Evolutionary conservation across 2,329 filamentous ascomycete species (phyloP).

Genomic region (Diaporthe sp.): DNA sequence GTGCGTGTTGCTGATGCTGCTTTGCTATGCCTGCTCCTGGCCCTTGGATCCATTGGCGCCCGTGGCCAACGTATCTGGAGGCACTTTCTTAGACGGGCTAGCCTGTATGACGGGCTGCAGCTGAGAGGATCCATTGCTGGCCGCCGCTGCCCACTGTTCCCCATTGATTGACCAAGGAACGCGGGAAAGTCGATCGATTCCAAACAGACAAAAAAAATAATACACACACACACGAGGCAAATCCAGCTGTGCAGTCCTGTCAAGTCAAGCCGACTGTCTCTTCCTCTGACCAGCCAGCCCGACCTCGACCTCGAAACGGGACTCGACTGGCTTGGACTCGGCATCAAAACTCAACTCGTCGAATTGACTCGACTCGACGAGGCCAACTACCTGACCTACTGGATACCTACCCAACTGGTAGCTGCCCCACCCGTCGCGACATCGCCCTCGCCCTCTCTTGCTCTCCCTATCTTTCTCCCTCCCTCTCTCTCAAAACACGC

Average conservation of each 20-base stretch:
- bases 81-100: constrained; percentile 33
- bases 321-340: constrained; percentile 17
- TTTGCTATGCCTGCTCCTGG: background rate
- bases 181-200: constrained; percentile 40
- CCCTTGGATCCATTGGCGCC: constrained; percentile 30
- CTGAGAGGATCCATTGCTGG: constrained; percentile 34
- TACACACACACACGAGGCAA: constrained; percentile 3
- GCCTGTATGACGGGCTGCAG: constrained; percentile 29
- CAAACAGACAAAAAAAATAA: constrained; percentile 34
- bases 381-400: background rate
- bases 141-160: constrained; percentile 17
- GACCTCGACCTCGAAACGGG: background rate
- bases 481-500: constrained; percentile 7
- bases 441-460: background rate
- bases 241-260: constrained; percentile 18
- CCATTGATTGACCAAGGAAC: constrained; percentile 38
- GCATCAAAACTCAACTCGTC: constrained; percentile 2
- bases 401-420: no score
- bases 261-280: constrained; percentile 25
- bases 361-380: constrained; percentile 7
- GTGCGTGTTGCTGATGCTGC: constrained; percentile 8
- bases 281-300: background rate
- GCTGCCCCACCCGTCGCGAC: constrained; percentile 15
- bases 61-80: constrained; percentile 21
- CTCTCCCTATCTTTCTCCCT: background rate